These are phyloP conservation scores for Daucus carota DNA, from an alignment of 129 eudicot species.

Conservation along the genomic window DH1_v3.0 NC_030384.2:37543001-37543500, in stretches of 20 bases:
- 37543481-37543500: not conserved
- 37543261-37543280: constrained; percentile 27
- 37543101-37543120: not conserved
- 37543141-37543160: constrained; percentile 79
- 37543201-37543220: constrained; percentile 34
- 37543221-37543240: constrained; percentile 44
- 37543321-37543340: constrained; percentile 24
- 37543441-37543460: constrained; percentile 8
- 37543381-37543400: constrained; percentile 43
- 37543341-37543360: constrained; percentile 25
- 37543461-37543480: constrained; percentile 1
- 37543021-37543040: not conserved
- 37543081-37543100: not conserved
- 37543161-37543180: constrained; percentile 78
- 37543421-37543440: constrained; percentile 11
- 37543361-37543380: constrained; percentile 47
- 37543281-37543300: constrained; percentile 25
- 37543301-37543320: constrained; percentile 51
- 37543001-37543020: not conserved
- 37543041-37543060: not conserved
- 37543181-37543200: constrained; percentile 50
- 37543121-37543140: constrained; percentile 77
- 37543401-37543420: not conserved
- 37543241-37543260: constrained; percentile 37
- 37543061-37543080: not conserved